Base-by-base conservation (phyloP, 1,284 basidiomycete species). In the Heterobasidion occidentale region DNA sequence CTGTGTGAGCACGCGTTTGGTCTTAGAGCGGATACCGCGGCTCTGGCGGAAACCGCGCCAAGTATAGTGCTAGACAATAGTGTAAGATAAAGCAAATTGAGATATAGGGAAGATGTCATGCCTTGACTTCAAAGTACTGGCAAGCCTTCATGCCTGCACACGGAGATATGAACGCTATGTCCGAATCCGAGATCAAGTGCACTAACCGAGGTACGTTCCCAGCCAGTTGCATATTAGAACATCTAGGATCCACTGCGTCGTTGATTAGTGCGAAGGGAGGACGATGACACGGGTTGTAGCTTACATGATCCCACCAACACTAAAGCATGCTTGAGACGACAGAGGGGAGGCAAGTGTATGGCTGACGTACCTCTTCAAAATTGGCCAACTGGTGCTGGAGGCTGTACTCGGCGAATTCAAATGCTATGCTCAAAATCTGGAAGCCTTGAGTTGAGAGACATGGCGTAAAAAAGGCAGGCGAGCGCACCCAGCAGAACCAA, bases 251-350 rank as follows among this genome's bases (percentile, higher is more conserved):
- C 90, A 92, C 87, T 91, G 65, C 49, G 51, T 53, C 60, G 34
- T 42, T 53, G 50, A 45, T 46, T 15, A 49, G 36, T 56, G 46
- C 55, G 51, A 45, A 60, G 51, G 60, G 57, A 35, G 55, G 53
- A 49, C 55, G 34, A 59, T 57, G 55, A 46, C 35, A 53, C 14
- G 52, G 51, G 50, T n/a, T 52, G 60, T 34, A 38, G 76, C 84
- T 67, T 71, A 90, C 89, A 75, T 92, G 90, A 67, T 92, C 90
- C 90, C 90, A 91, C 89, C 88, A 91, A 64, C 89, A 91, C 87
- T 89, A 61, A 53, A 56, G 56, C 48, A 45, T 53, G 57, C 48
- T 33, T 59, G 52, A 50, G 50, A 57, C 59, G 44, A 62, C 61
- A 56, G 51, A 50, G 52, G 42, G 55, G 34, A 58, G 54, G 60